phyloP scores from a whole-genome alignment of 2,329 filamentous ascomycete genomes.

The Monilinia polystroma region DNA sequence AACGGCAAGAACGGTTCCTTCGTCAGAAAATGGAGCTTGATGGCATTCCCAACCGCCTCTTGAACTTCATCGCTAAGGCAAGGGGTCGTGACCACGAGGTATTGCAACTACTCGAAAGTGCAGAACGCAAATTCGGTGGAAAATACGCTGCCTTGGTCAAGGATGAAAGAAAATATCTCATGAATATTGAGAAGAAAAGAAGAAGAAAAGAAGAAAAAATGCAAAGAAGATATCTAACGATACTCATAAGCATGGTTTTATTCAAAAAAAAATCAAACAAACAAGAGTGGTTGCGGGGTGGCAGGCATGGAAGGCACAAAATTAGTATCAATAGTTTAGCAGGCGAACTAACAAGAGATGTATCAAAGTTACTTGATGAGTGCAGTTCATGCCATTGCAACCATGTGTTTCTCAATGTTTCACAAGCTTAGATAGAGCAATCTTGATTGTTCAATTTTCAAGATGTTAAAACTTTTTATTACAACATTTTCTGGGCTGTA shows the following conservation, averaged over 20 bases:
- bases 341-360: not conserved
- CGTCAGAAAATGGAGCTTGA: constrained; percentile 19
- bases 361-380: not conserved
- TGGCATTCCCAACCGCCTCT: constrained; percentile 1
- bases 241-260: constrained; percentile 1
- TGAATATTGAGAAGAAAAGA: not conserved
- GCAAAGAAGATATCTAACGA: not conserved
- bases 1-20: constrained; percentile 13
- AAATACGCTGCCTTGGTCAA: constrained; percentile 1
- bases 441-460: not conserved
- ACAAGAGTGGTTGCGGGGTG: constrained; percentile 10
- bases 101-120: constrained; percentile 2
- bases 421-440: not conserved
- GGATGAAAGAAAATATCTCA: constrained; percentile 6
- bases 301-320: constrained; percentile 17
- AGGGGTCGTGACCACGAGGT: constrained; percentile 12
- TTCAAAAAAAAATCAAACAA: constrained; percentile 15
- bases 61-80: constrained; percentile 15
- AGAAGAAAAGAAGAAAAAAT: not conserved
- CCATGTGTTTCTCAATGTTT: too few relatives aligned
- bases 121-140: constrained; percentile 10
- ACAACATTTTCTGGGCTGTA: too few relatives aligned
- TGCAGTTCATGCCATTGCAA: not conserved
- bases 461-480: not conserved
- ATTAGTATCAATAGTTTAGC: not conserved